Conservation (phyloP, 2,329 filamentous ascomycete species). For the Ophiostoma quercus region DNA sequence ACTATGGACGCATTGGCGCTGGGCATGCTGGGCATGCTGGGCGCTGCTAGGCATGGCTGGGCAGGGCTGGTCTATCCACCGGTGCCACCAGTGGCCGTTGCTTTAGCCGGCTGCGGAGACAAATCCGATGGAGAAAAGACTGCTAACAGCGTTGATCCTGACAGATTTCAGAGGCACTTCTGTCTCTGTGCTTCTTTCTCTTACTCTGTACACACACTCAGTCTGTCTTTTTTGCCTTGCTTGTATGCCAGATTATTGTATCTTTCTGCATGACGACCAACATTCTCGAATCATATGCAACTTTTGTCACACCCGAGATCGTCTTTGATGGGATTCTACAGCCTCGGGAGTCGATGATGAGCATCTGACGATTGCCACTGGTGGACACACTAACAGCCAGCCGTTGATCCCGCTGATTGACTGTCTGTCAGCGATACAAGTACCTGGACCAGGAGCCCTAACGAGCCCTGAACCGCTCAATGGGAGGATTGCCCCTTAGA, state of each 20-base stretch:
- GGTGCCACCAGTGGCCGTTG: neutral
- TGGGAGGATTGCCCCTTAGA: neutral
- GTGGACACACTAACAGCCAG: too few relatives aligned
- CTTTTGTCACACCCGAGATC: neutral
- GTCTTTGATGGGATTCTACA: neutral
- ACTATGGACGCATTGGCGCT: neutral
- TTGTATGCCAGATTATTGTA: neutral
- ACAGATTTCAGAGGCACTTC: neutral
- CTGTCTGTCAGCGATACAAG: too few relatives aligned
- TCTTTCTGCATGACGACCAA: neutral
- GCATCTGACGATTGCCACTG: neutral
- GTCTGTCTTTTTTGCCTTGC: neutral
- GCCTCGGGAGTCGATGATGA: neutral
- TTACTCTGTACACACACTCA: too few relatives aligned
- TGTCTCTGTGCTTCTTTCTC: too few relatives aligned
- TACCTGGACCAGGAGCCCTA: too few relatives aligned
- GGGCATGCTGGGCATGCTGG: neutral
- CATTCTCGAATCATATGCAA: neutral
- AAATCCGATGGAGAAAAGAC: neutral
- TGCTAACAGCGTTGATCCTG: neutral
- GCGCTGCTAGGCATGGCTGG: neutral
- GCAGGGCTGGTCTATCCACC: neutral
- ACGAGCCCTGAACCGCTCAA: neutral
- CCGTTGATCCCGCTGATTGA: constrained; percentile 4
- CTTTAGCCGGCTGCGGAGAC: neutral